Evolutionary conservation across 2,329 filamentous ascomycete genomes (phyloP).

Genomic region (Cladosporium halotolerans): DNA sequence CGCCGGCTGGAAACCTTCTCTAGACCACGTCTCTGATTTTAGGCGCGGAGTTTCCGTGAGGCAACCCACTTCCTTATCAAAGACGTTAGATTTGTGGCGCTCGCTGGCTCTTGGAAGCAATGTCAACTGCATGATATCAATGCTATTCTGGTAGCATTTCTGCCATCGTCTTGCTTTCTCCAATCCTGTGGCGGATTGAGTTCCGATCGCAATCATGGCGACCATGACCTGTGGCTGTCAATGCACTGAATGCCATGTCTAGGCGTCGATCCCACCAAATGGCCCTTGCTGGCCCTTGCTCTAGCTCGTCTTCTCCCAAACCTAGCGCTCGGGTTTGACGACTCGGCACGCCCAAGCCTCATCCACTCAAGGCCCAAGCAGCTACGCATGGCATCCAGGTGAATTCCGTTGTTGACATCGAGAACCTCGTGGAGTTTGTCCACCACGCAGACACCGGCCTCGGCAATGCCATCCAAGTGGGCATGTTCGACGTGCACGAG

Average conservation of each 20-base stretch:
- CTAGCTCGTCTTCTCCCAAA: too few species aligned
- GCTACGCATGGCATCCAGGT: not conserved
- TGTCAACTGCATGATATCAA: constrained; percentile 1
- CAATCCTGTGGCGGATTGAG: too few species aligned
- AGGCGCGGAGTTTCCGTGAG: not conserved
- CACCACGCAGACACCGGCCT: not conserved
- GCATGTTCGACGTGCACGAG: not conserved
- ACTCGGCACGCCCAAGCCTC: not conserved
- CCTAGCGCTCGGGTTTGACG: not conserved
- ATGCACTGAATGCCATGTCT: too few species aligned
- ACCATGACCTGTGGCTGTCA: too few species aligned
- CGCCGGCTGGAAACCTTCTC: constrained; percentile 3
- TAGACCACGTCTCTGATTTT: not conserved
- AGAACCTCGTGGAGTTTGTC: not conserved
- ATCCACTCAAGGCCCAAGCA: not conserved
- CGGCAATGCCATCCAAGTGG: not conserved
- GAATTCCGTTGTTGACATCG: not conserved
- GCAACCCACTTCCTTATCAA: too few species aligned
- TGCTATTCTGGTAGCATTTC: not conserved
- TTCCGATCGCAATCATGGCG: too few species aligned
- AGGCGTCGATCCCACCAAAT: too few species aligned
- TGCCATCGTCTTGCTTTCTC: not conserved
- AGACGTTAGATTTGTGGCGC: not conserved
- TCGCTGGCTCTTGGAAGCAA: not conserved
- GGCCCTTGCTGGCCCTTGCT: too few species aligned